Conservation (phyloP, 1,284 basidiomycete genomes). For the Ustilago crameri region DNA sequence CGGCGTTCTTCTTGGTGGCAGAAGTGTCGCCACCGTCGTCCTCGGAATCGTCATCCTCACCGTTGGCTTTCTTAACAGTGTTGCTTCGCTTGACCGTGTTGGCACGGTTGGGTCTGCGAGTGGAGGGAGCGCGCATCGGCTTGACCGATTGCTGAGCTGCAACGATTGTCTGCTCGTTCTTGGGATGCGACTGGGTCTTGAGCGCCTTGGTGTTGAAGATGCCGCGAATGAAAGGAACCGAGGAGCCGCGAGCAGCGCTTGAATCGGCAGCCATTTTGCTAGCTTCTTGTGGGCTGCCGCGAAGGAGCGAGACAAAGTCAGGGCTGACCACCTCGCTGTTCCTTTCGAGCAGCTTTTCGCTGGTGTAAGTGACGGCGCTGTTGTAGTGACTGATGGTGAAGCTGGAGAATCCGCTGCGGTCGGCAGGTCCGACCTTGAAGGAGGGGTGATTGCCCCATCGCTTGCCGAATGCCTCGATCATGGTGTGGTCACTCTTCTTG, state of each 20-base stretch:
- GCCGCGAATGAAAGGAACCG: constrained; percentile 82
- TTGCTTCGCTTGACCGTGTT: constrained; percentile 53
- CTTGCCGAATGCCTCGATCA: constrained; percentile 93
- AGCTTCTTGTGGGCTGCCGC: constrained; percentile 71
- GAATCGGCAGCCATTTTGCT: constrained; percentile 60
- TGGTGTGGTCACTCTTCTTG: constrained; percentile 91
- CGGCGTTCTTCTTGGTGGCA: constrained; percentile 30
- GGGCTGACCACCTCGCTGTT: constrained; percentile 91
- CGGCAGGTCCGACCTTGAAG: constrained; percentile 72
- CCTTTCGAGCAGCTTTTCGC: constrained; percentile 86
- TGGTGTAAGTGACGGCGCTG: constrained; percentile 89
- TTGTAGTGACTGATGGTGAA: constrained; percentile 94
- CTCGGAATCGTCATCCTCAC: constrained; percentile 72
- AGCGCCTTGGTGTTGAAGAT: constrained; percentile 89
- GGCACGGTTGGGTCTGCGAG: constrained; percentile 48
- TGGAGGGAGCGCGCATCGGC: constrained; percentile 88
- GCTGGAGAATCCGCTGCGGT: constrained; percentile 82
- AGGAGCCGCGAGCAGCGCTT: constrained; percentile 53
- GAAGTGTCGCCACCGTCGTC: constrained; percentile 54
- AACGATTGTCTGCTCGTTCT: constrained; percentile 92
- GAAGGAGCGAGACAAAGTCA: constrained; percentile 88
- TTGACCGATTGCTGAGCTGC: constrained; percentile 90
- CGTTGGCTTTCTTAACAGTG: constrained; percentile 72
- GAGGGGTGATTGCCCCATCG: constrained; percentile 92
- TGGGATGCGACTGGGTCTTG: constrained; percentile 87